Base-by-base conservation (phyloP, 768 basidiomycete species). In the Fibroporia radiculosa region DNA sequence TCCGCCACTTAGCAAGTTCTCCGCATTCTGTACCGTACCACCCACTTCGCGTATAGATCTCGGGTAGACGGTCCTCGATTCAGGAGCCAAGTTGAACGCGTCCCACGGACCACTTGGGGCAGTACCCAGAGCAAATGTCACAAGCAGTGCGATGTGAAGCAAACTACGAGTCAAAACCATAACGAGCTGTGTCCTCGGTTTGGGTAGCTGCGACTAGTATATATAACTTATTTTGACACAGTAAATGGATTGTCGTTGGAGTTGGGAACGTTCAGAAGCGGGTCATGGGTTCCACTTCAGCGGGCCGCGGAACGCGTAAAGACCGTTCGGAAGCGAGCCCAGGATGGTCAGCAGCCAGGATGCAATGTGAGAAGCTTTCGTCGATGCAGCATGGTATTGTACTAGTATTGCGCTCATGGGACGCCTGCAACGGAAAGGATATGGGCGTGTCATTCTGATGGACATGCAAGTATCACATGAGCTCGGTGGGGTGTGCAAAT, bases 61-160 rank as follows among this genome's bases (percentile, higher is more conserved):
- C 0, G 77, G 69, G 27, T 66, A 68, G 0, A 78, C 73, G 0
- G 68, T 72, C 48, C 68, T 70, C 2, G 73, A 69, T 19, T 54
- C 57, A 1, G 74, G 77, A 0, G 75, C 74, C 37, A 60, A 69
- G 47, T 75, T 77, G 61, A 77, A 77, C 8, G 56, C 50, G 47
- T 75, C 73, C 76, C 76, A 78, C 12, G 71, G 68, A 1, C 75
- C 76, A 18, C 49, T 39, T 1, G 75, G 76, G 0, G 75, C 74
- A 3, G 18, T 10, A 39, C 45, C 16, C 37, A 46, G 26, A 20
- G 22, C 26, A 35, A 23, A 31, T 31, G 29, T 31, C 29, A 31
- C 29, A n/a, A 31, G 10, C 8, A 31, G 29, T 31, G 29, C 29
- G 29, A 31, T n/a, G n/a, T n/a, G n/a, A 31, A 31, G 29, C 29